Evolutionary conservation across 129 eudicot species (phyloP).

Genomic region (Flaveria robusta): DNA sequence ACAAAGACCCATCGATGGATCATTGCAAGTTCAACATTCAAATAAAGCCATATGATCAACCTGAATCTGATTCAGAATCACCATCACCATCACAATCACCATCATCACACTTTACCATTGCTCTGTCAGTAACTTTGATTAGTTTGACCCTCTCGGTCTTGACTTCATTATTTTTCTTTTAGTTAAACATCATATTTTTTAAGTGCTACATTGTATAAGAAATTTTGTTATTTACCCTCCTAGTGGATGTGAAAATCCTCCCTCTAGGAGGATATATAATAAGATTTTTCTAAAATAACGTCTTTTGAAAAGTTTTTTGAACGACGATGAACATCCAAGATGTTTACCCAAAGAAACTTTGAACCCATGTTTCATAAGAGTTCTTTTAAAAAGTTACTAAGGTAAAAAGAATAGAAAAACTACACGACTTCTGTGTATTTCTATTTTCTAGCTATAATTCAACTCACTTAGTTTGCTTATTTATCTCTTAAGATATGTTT

Average conservation of each 20-base stretch:
- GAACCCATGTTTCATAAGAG: no score
- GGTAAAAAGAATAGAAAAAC: no score
- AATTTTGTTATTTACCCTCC: not conserved
- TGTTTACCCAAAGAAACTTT: no score
- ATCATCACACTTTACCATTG: constrained; percentile 1
- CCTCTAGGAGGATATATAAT: not conserved
- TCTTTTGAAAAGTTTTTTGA: no score
- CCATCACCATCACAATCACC: not conserved
- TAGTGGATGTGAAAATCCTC: not conserved
- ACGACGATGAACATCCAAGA: no score
- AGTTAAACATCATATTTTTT: not conserved
- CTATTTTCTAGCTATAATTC: no score
- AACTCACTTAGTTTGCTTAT: no score
- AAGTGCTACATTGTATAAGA: not conserved
- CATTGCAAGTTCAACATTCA: constrained; percentile 42
- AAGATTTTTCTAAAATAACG: no score
- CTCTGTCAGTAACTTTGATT: constrained; percentile 11
- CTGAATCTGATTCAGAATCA: not conserved
- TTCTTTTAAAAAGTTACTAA: no score
- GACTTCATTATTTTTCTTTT: constrained; percentile 17
- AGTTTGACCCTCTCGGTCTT: constrained; percentile 3
- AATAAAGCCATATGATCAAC: constrained; percentile 21
- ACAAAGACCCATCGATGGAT: constrained; percentile 34
- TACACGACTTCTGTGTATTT: no score
- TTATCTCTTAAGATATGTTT: no score